These are phyloP conservation scores for Colletotrichum horii DNA, from an alignment of 2,329 filamentous ascomycete species.

Conservation along the genomic window DNA sequence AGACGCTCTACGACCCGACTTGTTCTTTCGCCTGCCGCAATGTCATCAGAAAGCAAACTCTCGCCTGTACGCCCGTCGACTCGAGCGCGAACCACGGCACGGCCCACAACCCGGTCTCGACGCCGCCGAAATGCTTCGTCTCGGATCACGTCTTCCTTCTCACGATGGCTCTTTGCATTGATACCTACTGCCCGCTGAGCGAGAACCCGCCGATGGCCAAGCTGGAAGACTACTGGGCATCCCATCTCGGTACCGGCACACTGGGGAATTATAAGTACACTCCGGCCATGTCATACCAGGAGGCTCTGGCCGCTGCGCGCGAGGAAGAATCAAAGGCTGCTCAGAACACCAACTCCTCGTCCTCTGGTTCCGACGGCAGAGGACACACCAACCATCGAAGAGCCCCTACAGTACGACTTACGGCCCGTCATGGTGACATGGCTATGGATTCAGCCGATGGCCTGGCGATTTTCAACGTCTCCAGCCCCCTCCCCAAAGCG, in stretches of 20 bases:
- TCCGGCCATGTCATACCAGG: constrained; percentile 3
- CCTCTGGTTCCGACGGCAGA: not conserved
- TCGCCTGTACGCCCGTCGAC: constrained; percentile 25
- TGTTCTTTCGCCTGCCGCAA: constrained; percentile 34
- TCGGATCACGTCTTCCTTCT: constrained; percentile 28
- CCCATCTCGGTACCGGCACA: not conserved
- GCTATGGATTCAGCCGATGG: not conserved
- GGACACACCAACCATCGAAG: not conserved
- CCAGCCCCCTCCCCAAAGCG: constrained; percentile 31
- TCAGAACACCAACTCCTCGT: not conserved
- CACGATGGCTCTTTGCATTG: constrained; percentile 31
- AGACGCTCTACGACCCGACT: constrained; percentile 23
- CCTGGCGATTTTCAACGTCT: constrained; percentile 24
- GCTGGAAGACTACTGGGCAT: constrained; percentile 2
- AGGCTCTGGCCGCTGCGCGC: constrained; percentile 14
- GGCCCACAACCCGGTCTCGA: constrained; percentile 20
- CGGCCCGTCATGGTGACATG: constrained; percentile 15
- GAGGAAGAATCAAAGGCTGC: constrained; percentile 24
- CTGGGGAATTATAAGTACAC: constrained; percentile 15
- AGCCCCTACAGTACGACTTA: not conserved
- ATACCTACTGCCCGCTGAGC: constrained; percentile 24
- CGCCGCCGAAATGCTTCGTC: constrained; percentile 29
- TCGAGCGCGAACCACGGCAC: not conserved
- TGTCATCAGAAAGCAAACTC: constrained; percentile 23
- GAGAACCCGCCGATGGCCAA: not conserved